Conservation (phyloP, 768 basidiomycete species). For the Xerocomellus amylosporus region DNA sequence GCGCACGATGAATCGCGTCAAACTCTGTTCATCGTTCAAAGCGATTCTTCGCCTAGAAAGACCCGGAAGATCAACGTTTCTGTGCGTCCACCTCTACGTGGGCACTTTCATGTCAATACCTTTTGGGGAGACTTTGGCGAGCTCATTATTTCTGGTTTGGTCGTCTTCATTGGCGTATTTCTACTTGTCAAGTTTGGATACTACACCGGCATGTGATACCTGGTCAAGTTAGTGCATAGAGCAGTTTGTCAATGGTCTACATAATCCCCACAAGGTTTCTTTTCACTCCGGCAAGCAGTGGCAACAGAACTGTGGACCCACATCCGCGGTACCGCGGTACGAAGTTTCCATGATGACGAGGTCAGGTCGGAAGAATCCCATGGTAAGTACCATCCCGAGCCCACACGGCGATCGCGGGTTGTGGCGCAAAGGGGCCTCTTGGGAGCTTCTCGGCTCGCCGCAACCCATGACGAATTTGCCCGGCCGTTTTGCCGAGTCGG, state of each 20-base stretch:
- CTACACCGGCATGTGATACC: constrained; percentile 26
- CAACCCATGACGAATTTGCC: no score
- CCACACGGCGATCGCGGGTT: no score
- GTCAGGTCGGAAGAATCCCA: no score
- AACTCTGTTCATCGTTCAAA: constrained; percentile 66
- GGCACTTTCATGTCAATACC: constrained; percentile 56
- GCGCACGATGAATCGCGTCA: constrained; percentile 63
- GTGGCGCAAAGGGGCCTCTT: no score
- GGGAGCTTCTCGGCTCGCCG: no score
- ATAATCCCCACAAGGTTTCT: neutral
- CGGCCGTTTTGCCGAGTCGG: no score
- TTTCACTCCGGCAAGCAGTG: neutral
- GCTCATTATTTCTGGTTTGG: constrained; percentile 29
- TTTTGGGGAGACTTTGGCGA: constrained; percentile 60
- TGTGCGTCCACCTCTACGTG: constrained; percentile 50
- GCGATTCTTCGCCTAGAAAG: constrained; percentile 42
- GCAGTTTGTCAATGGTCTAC: neutral
- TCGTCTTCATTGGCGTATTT: constrained; percentile 32
- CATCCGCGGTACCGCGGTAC: neutral
- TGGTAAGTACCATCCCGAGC: no score
- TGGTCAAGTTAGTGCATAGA: neutral
- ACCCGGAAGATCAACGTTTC: constrained; percentile 52
- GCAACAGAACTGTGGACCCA: neutral
- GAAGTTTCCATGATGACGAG: no score
- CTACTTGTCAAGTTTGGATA: constrained; percentile 28